Evolutionary conservation across 1,284 basidiomycete genomes (phyloP).

Genomic region (Trichosporon sp.): DNA sequence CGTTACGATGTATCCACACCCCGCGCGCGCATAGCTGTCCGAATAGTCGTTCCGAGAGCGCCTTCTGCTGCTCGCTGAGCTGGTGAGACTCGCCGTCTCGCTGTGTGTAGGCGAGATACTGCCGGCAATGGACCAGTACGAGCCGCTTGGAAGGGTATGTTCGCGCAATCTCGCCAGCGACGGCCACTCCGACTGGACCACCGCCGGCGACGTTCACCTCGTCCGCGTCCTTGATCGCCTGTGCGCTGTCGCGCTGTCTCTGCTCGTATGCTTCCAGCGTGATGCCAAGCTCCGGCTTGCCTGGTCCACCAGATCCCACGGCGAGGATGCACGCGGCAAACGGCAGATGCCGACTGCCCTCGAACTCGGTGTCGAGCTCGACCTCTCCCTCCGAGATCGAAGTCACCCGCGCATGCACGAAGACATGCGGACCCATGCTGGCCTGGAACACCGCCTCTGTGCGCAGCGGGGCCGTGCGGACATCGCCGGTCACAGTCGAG

Average conservation of each 20-base stretch:
- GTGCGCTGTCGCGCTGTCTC: constrained; percentile 25
- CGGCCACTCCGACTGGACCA: constrained; percentile 51
- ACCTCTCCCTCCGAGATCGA: constrained; percentile 35
- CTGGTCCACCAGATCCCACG: constrained; percentile 35
- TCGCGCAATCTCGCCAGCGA: constrained; percentile 44
- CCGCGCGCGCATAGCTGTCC: constrained; percentile 33
- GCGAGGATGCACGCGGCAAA: constrained; percentile 44
- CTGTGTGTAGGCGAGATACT: constrained; percentile 15
- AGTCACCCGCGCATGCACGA: constrained; percentile 35
- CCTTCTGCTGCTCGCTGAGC: not conserved
- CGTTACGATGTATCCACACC: constrained; percentile 42
- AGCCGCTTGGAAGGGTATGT: constrained; percentile 26
- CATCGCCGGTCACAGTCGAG: constrained; percentile 41
- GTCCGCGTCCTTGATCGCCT: constrained; percentile 29
- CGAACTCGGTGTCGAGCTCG: constrained; percentile 40
- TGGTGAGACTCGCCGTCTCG: not conserved
- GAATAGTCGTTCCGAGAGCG: constrained; percentile 28
- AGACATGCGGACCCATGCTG: constrained; percentile 27
- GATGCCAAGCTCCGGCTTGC: constrained; percentile 79
- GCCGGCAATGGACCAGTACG: constrained; percentile 28
- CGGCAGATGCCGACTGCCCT: constrained; percentile 37
- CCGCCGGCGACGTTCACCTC: constrained; percentile 47
- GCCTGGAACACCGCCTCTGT: constrained; percentile 36
- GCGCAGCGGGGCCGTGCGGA: constrained; percentile 28
- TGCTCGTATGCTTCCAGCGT: constrained; percentile 91